phyloP scores from a whole-genome alignment of 2,329 filamentous ascomycete species.

The Cladorrhinum sp. region DNA sequence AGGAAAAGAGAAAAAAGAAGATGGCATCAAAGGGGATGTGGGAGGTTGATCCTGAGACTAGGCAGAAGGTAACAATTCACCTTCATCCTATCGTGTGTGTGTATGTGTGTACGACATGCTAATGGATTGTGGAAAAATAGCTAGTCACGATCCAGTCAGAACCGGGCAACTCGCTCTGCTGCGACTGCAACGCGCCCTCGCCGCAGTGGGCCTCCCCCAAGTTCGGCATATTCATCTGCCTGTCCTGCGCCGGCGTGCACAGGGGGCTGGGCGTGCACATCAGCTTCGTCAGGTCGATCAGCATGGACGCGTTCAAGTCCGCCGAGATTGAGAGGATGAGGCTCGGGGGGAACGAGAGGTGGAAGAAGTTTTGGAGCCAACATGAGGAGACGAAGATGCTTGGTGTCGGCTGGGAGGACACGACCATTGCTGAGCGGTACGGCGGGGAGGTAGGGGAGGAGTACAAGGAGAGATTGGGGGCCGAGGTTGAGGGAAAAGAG shows the following conservation, averaged over 20 bases:
- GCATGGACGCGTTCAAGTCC: constrained; percentile 97
- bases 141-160: constrained; percentile 88
- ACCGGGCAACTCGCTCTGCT: constrained; percentile 84
- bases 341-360: constrained; percentile 82
- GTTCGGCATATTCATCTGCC: constrained; percentile 97
- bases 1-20: constrained; percentile 16
- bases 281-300: constrained; percentile 94
- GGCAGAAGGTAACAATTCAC: constrained; percentile 71
- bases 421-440: constrained; percentile 86
- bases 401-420: constrained; percentile 75
- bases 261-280: constrained; percentile 95
- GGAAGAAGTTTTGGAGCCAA: constrained; percentile 81
- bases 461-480: constrained; percentile 85
- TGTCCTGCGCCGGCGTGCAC: constrained; percentile 92
- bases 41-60: constrained; percentile 97
- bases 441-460: constrained; percentile 88
- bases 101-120: no score
- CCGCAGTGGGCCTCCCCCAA: constrained; percentile 98
- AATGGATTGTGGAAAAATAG: no score
- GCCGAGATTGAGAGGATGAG: constrained; percentile 93
- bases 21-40: constrained; percentile 81
- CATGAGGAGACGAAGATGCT: constrained; percentile 64
- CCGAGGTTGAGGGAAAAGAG: constrained; percentile 83
- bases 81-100: no score
- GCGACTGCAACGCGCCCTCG: constrained; percentile 91